Base-by-base conservation (phyloP, 1,284 basidiomycete genomes). In the Cryptococcus floricola region DNA sequence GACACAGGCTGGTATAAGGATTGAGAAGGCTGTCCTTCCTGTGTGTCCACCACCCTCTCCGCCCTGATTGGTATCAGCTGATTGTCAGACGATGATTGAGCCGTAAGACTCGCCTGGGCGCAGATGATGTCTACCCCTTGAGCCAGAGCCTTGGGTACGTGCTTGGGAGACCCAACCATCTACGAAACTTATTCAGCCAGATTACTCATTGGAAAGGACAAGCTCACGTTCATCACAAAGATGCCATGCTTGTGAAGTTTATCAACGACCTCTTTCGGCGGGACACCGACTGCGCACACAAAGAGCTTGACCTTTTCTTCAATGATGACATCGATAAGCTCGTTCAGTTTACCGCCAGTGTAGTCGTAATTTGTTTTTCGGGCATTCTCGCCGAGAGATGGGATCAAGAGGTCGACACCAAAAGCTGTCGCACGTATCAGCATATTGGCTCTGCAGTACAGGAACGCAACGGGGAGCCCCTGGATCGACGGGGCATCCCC, bases 131-230 rank as follows among this genome's bases (percentile, higher is more conserved):
- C 91, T 39, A 87, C 86, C 48, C 91, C 91, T 34, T 80, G 85
- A 8, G 81, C 86, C 41, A 92, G 81, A 8, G 90, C 90, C 73
- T 91, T 90, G 51, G 78, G 63, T 46, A 89, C 88, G 74, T 93
- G 91, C 74, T 89, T 92, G 5, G 88, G 88, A 73, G 89, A 87
- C 16, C 90, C 91, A 62, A 95, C 86, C 89, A 94, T 94, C 78
- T 85, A 48, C 23, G 23, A 2, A 18, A 25, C 7, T 48, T 16
- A n/a, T 31, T 31, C n/a, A 2, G 46, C 39, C 1, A 28, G 4
- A 43, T 48, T 18, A 19, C 16, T 23, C 19, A 19, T 4, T 18
- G 39, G 37, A 34, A 52, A 10, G 31, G 25, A 27, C 16, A n/a
- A 23, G 77, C 84, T 59, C 63, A 86, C 88, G 69, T 93, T 93